Evolutionary conservation across 768 basidiomycete genomes (phyloP).

Genomic region (Tulasnella sp.): DNA sequence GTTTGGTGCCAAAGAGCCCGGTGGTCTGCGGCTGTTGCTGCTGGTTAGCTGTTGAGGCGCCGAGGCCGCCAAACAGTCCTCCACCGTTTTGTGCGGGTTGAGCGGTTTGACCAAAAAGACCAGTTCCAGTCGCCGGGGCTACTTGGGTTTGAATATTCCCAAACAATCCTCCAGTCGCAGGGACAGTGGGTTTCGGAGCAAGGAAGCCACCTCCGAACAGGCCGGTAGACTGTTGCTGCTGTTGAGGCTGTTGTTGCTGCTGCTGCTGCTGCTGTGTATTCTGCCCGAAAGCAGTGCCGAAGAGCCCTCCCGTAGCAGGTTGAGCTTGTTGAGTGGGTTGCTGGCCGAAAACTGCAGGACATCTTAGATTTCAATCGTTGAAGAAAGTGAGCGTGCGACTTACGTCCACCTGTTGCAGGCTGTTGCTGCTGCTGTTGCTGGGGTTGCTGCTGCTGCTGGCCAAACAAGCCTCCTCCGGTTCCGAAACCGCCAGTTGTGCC

Average conservation of each 20-base stretch:
- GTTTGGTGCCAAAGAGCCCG: constrained; percentile 17
- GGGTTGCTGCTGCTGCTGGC: constrained; percentile 20
- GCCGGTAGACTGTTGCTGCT: constrained; percentile 13
- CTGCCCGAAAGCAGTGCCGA: constrained; percentile 18
- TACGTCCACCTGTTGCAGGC: constrained; percentile 14
- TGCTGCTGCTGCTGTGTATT: constrained; percentile 13
- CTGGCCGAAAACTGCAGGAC: constrained; percentile 21
- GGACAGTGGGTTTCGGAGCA: constrained; percentile 22
- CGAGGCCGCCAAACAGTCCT: constrained; percentile 52
- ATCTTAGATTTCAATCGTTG: not conserved
- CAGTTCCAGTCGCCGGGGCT: constrained; percentile 37
- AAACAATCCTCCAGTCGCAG: constrained; percentile 37
- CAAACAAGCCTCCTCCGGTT: constrained; percentile 10
- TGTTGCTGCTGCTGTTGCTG: constrained; percentile 22
- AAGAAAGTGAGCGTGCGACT: not conserved
- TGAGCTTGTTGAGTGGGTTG: constrained; percentile 18
- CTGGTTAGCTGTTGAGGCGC: constrained; percentile 32
- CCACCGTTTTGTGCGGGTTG: constrained; percentile 16
- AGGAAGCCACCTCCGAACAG: constrained; percentile 15
- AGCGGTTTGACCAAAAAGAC: constrained; percentile 46
- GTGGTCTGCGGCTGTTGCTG: constrained; percentile 33
- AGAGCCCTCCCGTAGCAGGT: not conserved
- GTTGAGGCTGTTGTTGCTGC: constrained; percentile 11
- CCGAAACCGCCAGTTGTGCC: not conserved
- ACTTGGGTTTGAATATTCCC: constrained; percentile 34